Base-by-base conservation (phyloP, 1,284 basidiomycete species). In the Ustilago shanxiensis region DNA sequence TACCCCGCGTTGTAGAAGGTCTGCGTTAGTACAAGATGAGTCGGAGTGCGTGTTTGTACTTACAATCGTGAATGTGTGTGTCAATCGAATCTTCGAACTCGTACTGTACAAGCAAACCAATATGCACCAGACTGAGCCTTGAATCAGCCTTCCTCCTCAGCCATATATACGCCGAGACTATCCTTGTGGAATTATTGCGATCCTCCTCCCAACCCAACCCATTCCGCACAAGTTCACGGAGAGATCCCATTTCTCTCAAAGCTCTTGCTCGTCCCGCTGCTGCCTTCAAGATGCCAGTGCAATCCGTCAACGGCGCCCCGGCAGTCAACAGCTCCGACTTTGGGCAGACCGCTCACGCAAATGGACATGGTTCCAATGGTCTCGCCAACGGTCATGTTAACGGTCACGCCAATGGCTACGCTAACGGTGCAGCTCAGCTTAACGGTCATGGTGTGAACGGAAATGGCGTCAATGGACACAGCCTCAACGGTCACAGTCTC, bases 261-360 rank as follows among this genome's bases (percentile, higher is more conserved):
- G 47, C 6, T 13, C 13, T 49, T 22, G 31, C 57, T 28, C 14
- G 24, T 37, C 33, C n/a, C 10, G 35, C 45, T 26, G 45, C 33
- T 54, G 18, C 47, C 52, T 20, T 16, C 35, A 55, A 49, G n/a
- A 66, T 66, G 64, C 64, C 64, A 16, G 64, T 66, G 9, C 64
- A 66, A 22, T 54, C 45, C n/a, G 28, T 41, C 29, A 59, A 54
- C 41, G 56, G 51, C n/a, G 44, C 29, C 14, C 18, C 20, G n/a
- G 45, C 44, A 18, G 37, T 51, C 52, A 56, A 50, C 28, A 41
- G 53, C 31, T 22, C 53, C 33, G 53, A 63, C 53, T 50, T 63
- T 55, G 60, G 52, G 8, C 60, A 63, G 18, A 35, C 24, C n/a
- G 53, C 35, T 44, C 56, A 53, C 31, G n/a, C 49, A 2, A 50